These are phyloP conservation scores for Pichia exigua DNA, from an alignment of 805 yeast species.

Conservation along the genomic window DNA sequence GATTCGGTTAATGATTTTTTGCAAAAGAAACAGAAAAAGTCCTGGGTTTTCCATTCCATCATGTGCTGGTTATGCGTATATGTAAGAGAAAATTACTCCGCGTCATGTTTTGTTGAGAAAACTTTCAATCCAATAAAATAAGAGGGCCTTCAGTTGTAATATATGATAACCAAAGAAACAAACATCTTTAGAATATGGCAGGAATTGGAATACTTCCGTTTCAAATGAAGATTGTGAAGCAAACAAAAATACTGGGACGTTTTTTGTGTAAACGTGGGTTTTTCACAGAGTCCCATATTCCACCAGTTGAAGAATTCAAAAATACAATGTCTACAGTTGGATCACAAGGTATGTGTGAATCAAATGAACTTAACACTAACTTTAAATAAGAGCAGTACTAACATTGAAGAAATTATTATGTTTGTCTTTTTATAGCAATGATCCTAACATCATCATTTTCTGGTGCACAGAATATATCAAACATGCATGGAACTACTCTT, in stretches of 20 bases:
- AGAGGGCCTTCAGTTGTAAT: too few relatives aligned
- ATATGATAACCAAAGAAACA: background rate
- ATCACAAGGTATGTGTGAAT: slow-evolving; percentile 26
- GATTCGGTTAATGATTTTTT: background rate
- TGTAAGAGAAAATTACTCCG: background rate
- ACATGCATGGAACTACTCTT: slow-evolving; percentile 68
- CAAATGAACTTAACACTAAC: too few relatives aligned
- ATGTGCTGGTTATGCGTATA: background rate
- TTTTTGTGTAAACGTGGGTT: slow-evolving; percentile 1
- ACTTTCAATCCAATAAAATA: too few relatives aligned
- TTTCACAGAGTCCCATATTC: slow-evolving; percentile 15
- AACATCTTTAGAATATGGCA: background rate
- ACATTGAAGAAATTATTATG: slow-evolving; percentile 32
- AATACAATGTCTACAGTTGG: slow-evolving; percentile 31
- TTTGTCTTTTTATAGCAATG: slow-evolving; percentile 33
- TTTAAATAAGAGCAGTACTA: slow-evolving; percentile 21
- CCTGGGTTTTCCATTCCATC: background rate
- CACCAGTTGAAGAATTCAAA: slow-evolving; percentile 23
- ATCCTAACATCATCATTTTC: slow-evolving; percentile 43
- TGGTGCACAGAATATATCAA: slow-evolving; percentile 16
- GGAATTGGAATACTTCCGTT: background rate
- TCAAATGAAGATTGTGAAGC: background rate
- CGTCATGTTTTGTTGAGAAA: background rate
- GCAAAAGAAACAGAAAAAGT: background rate
- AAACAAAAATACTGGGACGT: background rate